Evolutionary conservation across 1,284 basidiomycete genomes (phyloP), one percentile per base, ranked within the genome.

Genomic region (Ceratobasidium sp.): DNA sequence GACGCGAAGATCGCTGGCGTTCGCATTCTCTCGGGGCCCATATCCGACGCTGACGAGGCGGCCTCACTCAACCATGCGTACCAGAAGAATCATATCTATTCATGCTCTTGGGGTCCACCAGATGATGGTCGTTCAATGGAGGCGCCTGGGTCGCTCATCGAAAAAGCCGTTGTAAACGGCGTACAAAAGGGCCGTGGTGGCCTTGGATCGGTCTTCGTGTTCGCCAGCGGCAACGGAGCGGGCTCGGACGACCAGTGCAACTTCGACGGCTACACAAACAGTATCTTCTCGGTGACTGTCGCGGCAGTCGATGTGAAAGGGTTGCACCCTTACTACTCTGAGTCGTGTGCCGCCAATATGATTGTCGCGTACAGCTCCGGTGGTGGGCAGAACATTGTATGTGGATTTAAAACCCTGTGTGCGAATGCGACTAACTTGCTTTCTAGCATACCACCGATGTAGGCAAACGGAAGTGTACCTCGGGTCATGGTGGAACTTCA

Each of bases 241-340:
- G 89, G 89, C 2, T 88, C 88, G 66, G 95, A 93, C 41, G 98
- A 99, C 81, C 98, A 99, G 84, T 99, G 98, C 86, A 99, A 99
- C 83, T 99, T 99, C 82, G 98, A 99, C 79, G 98, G 98, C 6
- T 99, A 99, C 83, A 99, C 98, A 44, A 99, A 99, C 82, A 95
- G 93, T 78, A 98, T 99, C 78, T 99, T 96, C 84, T 96, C 93
- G 5, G 91, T 99, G 72, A 99, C 98, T 0, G 95, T 99, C 36
- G 93, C 96, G 9, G 95, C 98, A 0, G 88, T 98, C 75, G 97
- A 99, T 81, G 90, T 93, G 81, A 93, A 94, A 80, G 97, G 96
- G 11, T 84, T 95, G 51, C 97, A 98, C 81, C 98, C 98, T 6
- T 96, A 94, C 81, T 99, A 99, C 80, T 99, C 97, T 9, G 98